These are phyloP conservation scores for Brassica cretica DNA, from an alignment of 345 rosid genomes.

Conservation along the genomic window DNA sequence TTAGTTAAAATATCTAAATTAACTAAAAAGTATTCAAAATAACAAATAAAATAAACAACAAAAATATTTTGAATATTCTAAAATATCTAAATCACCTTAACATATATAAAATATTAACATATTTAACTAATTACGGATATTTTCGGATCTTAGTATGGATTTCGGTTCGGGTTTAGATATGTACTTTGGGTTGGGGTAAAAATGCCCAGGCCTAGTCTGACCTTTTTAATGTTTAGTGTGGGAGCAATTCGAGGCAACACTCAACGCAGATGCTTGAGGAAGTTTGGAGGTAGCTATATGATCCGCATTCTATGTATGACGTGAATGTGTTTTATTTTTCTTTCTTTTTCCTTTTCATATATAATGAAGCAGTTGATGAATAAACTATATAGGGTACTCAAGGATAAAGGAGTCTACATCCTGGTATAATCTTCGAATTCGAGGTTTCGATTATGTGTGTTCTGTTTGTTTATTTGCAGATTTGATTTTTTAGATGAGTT, in stretches of 20 bases:
- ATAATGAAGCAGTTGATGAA: conserved; percentile 92
- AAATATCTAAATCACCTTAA: too few species aligned
- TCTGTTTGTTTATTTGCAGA: neutral
- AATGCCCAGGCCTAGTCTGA: neutral
- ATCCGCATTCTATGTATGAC: neutral
- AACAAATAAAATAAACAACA: too few species aligned
- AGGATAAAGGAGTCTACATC: conserved; percentile 84
- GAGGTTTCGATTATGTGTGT: neutral
- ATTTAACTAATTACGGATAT: too few species aligned
- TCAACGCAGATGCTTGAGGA: conserved; percentile 77
- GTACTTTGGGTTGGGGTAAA: too few species aligned
- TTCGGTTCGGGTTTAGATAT: too few species aligned
- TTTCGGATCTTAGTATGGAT: too few species aligned
- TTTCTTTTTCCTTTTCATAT: neutral
- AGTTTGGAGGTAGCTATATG: conserved; percentile 62
- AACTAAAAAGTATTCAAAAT: too few species aligned
- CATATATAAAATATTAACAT: too few species aligned
- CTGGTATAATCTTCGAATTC: conserved; percentile 49
- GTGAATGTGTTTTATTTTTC: conserved; percentile 12
- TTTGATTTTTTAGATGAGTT: neutral
- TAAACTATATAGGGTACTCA: conserved; percentile 93
- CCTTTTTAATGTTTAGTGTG: conserved; percentile 54
- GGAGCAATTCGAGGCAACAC: conserved; percentile 63
- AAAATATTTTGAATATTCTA: too few species aligned
- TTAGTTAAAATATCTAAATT: too few species aligned